Base-by-base conservation (phyloP, 1,139 yeast species). In the Scheffersomyces stambukii region DNA sequence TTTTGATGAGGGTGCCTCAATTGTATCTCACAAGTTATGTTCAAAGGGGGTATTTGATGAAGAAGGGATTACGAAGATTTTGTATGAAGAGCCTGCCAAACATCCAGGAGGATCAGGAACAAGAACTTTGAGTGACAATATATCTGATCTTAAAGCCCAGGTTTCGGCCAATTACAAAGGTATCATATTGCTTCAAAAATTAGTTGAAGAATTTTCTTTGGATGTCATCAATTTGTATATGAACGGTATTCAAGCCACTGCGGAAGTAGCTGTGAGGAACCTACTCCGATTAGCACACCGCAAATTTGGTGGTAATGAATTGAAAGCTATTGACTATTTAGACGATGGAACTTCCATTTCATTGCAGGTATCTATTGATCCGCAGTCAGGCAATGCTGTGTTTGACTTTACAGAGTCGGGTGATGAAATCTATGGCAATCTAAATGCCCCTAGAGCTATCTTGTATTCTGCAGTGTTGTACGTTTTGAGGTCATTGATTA, bases 401-500 rank as follows among this genome's bases (percentile, higher is more conserved):
- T 65, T 65, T 45, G 72, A 65, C 34, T 64, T 65, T 37, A 55
- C 56, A 9, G 60, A 51, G 22, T 57, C 66, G 8, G 72, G 72
- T 3, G 67, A 64, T 37, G 68, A 65, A 36, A 54, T 64, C 30
- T 57, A 64, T 40, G 70, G 70, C 6, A 64, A 64, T 31, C 56
- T 65, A 46, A 65, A 65, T 45, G 68, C 70, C 2, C 71, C 63
- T 2, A 70, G 68, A 35, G 88, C 95, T 1, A 82, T 84, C 38
- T 75, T 91, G 6, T 73, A 76, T 43, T 81, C 91, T n/a, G 91
- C 94, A 1, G 79, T 85, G 28, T 60, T 85, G 27, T 85, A 84
- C 51, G 86, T 84, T 27, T 59, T 85, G 40, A 63, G 95, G 40
- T 77, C 86, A 21, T 64, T 85, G 44, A 82, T 85, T 21, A 73